Percentiles rank a stretch among this genome's conserved stretches.
Evolutionary conservation across 1,139 yeast species (phyloP).

Genomic region (Kodamaea fungicola): DNA sequence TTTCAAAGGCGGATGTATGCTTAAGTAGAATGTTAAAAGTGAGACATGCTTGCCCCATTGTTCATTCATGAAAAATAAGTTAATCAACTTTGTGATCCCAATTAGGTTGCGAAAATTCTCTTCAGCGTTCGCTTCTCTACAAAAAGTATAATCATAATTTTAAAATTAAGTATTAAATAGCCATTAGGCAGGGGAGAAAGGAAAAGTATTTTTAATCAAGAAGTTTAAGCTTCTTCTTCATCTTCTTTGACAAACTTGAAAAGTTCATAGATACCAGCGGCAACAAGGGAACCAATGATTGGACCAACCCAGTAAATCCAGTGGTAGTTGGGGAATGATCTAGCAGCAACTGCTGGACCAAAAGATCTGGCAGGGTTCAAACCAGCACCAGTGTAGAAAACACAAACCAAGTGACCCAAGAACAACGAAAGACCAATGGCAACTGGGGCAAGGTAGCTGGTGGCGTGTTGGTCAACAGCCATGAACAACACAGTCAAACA

Average conservation of each 20-base stretch:
- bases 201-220: too few species aligned
- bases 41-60: too few species aligned
- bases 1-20: too few species aligned
- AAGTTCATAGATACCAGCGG: slow-evolving; percentile 65
- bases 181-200: too few species aligned
- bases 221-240: too few species aligned
- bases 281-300: slow-evolving; percentile 61
- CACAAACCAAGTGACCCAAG: slow-evolving; percentile 77
- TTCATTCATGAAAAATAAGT: too few species aligned
- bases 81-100: too few species aligned
- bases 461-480: slow-evolving; percentile 80
- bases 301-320: slow-evolving; percentile 97
- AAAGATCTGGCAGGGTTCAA: slow-evolving; percentile 87
- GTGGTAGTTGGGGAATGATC: slow-evolving; percentile 73
- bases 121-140: too few species aligned
- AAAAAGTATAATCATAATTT: too few species aligned
- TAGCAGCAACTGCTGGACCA: slow-evolving; percentile 77
- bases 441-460: slow-evolving; percentile 78
- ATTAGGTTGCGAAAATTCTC: too few species aligned
- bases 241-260: slow-evolving; percentile 52
- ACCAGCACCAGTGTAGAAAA: slow-evolving; percentile 89
- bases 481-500: slow-evolving; percentile 76
- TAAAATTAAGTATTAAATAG: too few species aligned
- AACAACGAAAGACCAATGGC: slow-evolving; percentile 81
- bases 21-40: too few species aligned